Conservation (phyloP, 2,329 filamentous ascomycete genomes). For the Colletotrichum sp. region DNA sequence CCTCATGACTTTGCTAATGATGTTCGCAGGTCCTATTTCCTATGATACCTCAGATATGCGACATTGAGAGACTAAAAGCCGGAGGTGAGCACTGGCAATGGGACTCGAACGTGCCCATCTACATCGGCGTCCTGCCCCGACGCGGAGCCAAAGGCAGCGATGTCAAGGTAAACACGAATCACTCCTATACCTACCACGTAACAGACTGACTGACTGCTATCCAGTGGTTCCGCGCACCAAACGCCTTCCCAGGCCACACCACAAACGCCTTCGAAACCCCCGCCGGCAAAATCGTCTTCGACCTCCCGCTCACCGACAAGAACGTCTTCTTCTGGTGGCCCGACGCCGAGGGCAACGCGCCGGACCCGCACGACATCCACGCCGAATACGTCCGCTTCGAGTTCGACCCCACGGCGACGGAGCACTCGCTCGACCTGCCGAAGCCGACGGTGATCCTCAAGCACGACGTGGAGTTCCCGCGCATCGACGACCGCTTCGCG, state of each 20-base stretch:
- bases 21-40: neutral
- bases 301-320: slow-evolving; percentile 38
- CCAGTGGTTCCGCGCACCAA: slow-evolving; percentile 41
- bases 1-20: neutral
- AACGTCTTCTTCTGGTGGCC: slow-evolving; percentile 50
- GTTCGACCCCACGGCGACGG: neutral
- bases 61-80: slow-evolving; percentile 29
- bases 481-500: slow-evolving; percentile 8
- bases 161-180: neutral
- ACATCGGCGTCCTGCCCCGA: slow-evolving; percentile 5
- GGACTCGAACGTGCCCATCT: slow-evolving; percentile 23
- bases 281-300: slow-evolving; percentile 34
- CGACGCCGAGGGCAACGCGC: slow-evolving; percentile 36
- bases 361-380: slow-evolving; percentile 29
- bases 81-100: slow-evolving; percentile 46
- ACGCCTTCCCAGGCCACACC: slow-evolving; percentile 39
- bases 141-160: slow-evolving; percentile 7
- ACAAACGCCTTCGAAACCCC: slow-evolving; percentile 40
- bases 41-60: slow-evolving; percentile 1
- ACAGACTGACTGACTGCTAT: neutral
- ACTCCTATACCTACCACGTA: accelerated
- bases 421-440: slow-evolving; percentile 1
- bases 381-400: slow-evolving; percentile 23
- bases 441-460: neutral
- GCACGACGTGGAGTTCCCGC: slow-evolving; percentile 13